Evolutionary conservation across 2,329 filamentous ascomycete genomes (phyloP).

Genomic region (Aspergillus fumigatiaffinis): DNA sequence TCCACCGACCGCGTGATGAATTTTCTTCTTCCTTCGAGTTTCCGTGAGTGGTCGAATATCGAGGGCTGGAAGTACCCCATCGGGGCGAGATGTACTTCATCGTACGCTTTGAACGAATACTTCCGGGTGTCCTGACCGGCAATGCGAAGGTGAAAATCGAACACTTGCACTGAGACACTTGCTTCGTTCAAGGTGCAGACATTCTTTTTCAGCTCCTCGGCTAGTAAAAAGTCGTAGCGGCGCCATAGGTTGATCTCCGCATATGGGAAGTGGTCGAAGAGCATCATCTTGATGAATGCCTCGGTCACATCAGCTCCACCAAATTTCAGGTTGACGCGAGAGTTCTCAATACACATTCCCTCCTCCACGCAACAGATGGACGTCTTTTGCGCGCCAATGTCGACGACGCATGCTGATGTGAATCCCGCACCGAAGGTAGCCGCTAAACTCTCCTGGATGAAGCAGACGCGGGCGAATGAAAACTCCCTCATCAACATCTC

Average conservation of each 20-base stretch:
- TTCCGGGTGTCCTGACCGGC: constrained; percentile 86
- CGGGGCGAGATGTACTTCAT: constrained; percentile 89
- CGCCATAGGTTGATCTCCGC: constrained; percentile 86
- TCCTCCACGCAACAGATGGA: constrained; percentile 97
- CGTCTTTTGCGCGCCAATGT: constrained; percentile 95
- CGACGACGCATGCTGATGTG: constrained; percentile 89
- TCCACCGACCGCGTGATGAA: constrained; percentile 86
- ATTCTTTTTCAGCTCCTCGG: constrained; percentile 92
- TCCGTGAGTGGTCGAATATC: constrained; percentile 78
- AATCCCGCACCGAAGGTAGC: constrained; percentile 94
- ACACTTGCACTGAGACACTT: constrained; percentile 81
- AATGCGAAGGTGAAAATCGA: constrained; percentile 85
- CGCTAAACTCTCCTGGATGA: constrained; percentile 93
- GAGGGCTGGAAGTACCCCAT: constrained; percentile 91
- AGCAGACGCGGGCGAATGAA: constrained; percentile 82
- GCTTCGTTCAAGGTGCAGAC: constrained; percentile 88
- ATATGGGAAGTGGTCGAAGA: constrained; percentile 94
- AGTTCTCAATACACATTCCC: constrained; percentile 90
- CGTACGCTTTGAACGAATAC: constrained; percentile 95
- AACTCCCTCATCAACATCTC: constrained; percentile 86
- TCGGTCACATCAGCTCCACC: constrained; percentile 91
- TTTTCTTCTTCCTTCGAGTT: constrained; percentile 74
- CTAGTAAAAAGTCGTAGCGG: constrained; percentile 86
- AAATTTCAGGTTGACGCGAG: constrained; percentile 89
- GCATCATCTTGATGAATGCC: constrained; percentile 95